Conservation (phyloP, 805 yeast species). For the Schizosaccharomyces osmophilus region DNA sequence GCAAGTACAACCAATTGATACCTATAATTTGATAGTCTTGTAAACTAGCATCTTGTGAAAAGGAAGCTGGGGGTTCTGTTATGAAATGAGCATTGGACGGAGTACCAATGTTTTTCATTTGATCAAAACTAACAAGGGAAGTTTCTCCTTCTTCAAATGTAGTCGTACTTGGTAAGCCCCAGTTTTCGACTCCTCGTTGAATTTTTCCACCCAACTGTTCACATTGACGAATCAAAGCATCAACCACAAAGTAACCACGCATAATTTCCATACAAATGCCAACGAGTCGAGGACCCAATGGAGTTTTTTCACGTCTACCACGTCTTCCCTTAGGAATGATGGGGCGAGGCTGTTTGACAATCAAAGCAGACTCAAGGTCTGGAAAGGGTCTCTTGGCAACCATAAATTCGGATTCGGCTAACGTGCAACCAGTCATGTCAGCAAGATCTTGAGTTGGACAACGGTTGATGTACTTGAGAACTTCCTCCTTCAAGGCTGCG, state of each 20-base stretch:
- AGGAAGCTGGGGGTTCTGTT: slow-evolving; percentile 43
- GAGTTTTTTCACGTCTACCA: slow-evolving; percentile 17
- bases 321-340: slow-evolving; percentile 11
- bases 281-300: background rate
- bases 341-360: slow-evolving; percentile 23
- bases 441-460: slow-evolving; percentile 53
- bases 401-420: slow-evolving; percentile 37
- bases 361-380: slow-evolving; percentile 33
- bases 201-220: slow-evolving; percentile 54
- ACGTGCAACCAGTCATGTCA: slow-evolving; percentile 52
- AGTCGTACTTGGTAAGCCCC: slow-evolving; percentile 33
- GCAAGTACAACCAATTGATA: slow-evolving; percentile 73
- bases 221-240: slow-evolving; percentile 64
- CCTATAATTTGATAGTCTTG: slow-evolving; percentile 91
- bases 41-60: slow-evolving; percentile 40
- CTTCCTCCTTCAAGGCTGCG: slow-evolving; percentile 42
- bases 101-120: background rate
- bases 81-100: slow-evolving; percentile 18
- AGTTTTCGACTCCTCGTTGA: slow-evolving; percentile 42
- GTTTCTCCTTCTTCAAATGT: slow-evolving; percentile 11
- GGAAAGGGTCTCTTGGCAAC: slow-evolving; percentile 47
- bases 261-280: background rate
- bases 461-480: slow-evolving; percentile 66
- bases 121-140: slow-evolving; percentile 5
- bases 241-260: slow-evolving; percentile 75